These are phyloP conservation scores for Ascobolus immersus DNA, from an alignment of 495 filamentous ascomycete species.

Conservation along the genomic window DNA sequence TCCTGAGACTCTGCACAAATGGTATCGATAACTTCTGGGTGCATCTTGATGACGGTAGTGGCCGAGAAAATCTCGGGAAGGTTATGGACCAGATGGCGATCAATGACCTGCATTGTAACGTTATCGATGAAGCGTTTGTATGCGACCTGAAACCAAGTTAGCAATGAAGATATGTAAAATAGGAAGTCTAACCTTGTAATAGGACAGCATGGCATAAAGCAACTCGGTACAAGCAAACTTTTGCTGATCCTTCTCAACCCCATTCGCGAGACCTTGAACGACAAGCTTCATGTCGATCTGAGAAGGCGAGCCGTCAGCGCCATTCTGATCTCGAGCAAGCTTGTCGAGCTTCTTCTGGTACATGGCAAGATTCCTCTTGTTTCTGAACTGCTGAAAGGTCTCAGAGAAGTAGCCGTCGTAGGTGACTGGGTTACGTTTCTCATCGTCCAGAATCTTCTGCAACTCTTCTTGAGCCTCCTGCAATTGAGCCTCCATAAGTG, in stretches of 20 bases:
- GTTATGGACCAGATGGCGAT: too few species aligned
- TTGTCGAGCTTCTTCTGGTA: not conserved
- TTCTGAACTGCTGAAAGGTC: constrained; percentile 12
- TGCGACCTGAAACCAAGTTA: too few species aligned
- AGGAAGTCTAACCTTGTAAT: too few species aligned
- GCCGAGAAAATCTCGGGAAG: too few species aligned
- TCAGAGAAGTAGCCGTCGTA: constrained; percentile 18
- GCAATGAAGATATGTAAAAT: too few species aligned
- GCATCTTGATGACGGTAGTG: too few species aligned
- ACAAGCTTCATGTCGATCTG: not conserved
- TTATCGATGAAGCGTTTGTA: constrained; percentile 22
- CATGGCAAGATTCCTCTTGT: constrained; percentile 6
- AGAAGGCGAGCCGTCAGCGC: not conserved
- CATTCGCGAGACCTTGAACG: too few species aligned
- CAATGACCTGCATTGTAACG: constrained; percentile 19
- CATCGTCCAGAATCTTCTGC: constrained; percentile 14
- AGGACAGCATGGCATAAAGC: constrained; percentile 20
- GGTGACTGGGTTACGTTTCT: constrained; percentile 18
- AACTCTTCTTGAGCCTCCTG: constrained; percentile 9
- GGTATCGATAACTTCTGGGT: too few species aligned
- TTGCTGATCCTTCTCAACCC: too few species aligned
- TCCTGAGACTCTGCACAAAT: too few species aligned
- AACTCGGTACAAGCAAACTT: constrained; percentile 19
- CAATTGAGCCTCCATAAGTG: too few species aligned
- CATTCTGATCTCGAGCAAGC: too few species aligned